A percentile compares a stretch with the other conserved stretches of the same genome.
These are phyloP conservation scores for Suillus weaverae DNA, from an alignment of 768 basidiomycete genomes.

Conservation along the genomic window DNA sequence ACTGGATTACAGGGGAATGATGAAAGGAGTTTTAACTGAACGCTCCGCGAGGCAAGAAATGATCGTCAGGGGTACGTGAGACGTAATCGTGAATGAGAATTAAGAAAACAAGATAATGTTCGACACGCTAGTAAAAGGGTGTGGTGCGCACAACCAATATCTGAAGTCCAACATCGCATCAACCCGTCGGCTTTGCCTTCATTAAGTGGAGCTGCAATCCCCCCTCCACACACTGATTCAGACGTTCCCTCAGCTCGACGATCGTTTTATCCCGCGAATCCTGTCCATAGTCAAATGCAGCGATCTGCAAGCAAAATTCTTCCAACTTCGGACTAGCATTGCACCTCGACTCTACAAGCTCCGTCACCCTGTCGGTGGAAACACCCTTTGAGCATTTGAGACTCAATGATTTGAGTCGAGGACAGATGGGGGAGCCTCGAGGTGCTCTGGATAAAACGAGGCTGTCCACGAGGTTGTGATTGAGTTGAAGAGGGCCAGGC, in stretches of 20 bases:
- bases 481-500: constrained; percentile 31
- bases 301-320: constrained; percentile 26
- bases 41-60: background rate
- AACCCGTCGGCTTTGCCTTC: constrained; percentile 20
- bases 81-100: background rate
- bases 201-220: constrained; percentile 24
- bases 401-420: constrained; percentile 23
- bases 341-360: constrained; percentile 27
- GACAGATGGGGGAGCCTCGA: constrained; percentile 17
- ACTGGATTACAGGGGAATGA: background rate
- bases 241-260: constrained; percentile 11
- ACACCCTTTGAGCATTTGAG: constrained; percentile 26
- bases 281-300: constrained; percentile 29
- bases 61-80: background rate
- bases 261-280: constrained; percentile 31
- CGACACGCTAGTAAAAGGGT: background rate
- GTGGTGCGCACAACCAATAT: background rate
- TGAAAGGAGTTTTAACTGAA: too few relatives aligned
- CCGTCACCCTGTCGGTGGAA: constrained; percentile 22
- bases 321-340: constrained; percentile 12
- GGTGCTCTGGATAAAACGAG: constrained; percentile 12
- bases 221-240: constrained; percentile 21
- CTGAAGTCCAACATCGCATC: constrained; percentile 4
- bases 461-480: constrained; percentile 29
- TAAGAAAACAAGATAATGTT: background rate